Percentiles rank a stretch among this genome's conserved stretches.
These are phyloP conservation scores for Yamadazyma conglobata DNA, from an alignment of 1,139 yeast species.

Conservation along the genomic window DNA sequence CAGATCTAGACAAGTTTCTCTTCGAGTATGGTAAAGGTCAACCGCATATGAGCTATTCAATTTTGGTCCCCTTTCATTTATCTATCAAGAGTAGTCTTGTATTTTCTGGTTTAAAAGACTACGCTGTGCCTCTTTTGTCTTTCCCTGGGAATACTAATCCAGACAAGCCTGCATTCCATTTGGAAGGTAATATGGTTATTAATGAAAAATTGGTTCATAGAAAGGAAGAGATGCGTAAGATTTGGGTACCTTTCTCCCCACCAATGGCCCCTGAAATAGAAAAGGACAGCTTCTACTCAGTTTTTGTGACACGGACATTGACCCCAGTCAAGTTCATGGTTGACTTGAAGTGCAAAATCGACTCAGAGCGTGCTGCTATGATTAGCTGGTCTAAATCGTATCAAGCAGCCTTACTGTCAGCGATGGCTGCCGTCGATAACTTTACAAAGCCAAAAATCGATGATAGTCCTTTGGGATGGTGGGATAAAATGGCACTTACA, in stretches of 20 bases:
- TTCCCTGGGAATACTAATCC: constrained; percentile 34
- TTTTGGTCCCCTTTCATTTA: constrained; percentile 34
- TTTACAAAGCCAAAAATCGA: constrained; percentile 73
- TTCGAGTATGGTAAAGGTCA: constrained; percentile 38
- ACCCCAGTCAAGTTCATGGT: constrained; percentile 43
- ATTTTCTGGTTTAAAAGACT: constrained; percentile 35
- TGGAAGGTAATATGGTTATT: constrained; percentile 39
- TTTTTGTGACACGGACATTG: constrained; percentile 40
- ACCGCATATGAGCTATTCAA: constrained; percentile 39
- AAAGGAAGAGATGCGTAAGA: constrained; percentile 42
- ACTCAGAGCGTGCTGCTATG: constrained; percentile 37
- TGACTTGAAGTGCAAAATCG: constrained; percentile 33
- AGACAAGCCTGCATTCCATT: constrained; percentile 25
- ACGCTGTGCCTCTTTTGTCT: constrained; percentile 40
- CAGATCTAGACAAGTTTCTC: constrained; percentile 36
- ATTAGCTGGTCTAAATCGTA: constrained; percentile 45
- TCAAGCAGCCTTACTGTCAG: constrained; percentile 37
- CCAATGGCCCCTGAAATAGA: constrained; percentile 25
- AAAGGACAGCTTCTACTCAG: constrained; percentile 40
- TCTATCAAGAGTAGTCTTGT: constrained; percentile 31
- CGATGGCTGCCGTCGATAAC: constrained; percentile 44
- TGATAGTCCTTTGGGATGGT: constrained; percentile 81
- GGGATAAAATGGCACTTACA: constrained; percentile 46
- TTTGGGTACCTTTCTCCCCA: constrained; percentile 46
- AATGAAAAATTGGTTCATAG: constrained; percentile 37